Conservation (phyloP, 371 early-diverging fungal genomes). For the Mucor racemosus region DNA sequence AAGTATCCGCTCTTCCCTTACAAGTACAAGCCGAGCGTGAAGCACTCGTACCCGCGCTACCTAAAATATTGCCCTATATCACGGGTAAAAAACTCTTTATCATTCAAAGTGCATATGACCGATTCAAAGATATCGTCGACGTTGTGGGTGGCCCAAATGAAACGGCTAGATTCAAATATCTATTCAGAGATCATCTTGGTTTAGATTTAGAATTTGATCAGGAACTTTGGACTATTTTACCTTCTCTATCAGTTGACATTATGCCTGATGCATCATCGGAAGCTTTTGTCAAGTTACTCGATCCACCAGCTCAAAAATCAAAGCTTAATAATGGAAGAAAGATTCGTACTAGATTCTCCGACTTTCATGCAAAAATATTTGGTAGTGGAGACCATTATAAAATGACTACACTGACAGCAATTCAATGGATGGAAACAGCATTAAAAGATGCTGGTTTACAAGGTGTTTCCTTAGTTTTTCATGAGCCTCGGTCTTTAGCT, state of each 20-base stretch:
- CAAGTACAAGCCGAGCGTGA: constrained; percentile 57
- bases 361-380: constrained; percentile 60
- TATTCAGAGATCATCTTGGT: constrained; percentile 40
- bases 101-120: constrained; percentile 53
- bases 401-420: constrained; percentile 65
- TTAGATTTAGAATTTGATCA: constrained; percentile 25
- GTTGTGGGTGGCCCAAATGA: constrained; percentile 59
- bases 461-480: constrained; percentile 49
- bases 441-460: constrained; percentile 54
- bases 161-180: constrained; percentile 38
- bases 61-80: constrained; percentile 41
- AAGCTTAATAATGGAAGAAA: constrained; percentile 51
- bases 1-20: constrained; percentile 53
- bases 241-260: constrained; percentile 35
- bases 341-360: constrained; percentile 48
- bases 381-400: constrained; percentile 58
- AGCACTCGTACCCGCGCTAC: constrained; percentile 39
- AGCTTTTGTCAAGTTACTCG: constrained; percentile 44
- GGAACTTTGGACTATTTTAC: constrained; percentile 36
- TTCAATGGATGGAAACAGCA: constrained; percentile 59
- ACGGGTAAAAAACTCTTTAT: constrained; percentile 43
- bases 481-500: constrained; percentile 61
- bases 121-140: constrained; percentile 48
- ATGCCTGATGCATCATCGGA: constrained; percentile 50
- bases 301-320: constrained; percentile 27